Conservation (phyloP, 78 protist species). For the Planoprotostelium fungivorum region DNA sequence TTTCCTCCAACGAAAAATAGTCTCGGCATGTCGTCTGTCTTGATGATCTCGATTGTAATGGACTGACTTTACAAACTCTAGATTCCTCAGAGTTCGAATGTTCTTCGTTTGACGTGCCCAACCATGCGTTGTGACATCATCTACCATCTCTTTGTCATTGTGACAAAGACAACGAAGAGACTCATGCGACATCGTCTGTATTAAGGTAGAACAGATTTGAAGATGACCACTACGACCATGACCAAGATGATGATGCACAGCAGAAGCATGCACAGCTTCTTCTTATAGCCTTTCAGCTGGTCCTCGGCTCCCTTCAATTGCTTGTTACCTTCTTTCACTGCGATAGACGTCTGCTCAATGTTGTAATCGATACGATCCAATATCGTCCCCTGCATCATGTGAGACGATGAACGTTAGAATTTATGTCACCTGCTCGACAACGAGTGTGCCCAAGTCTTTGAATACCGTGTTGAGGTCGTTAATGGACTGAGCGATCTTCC, state of each 20-base stretch:
- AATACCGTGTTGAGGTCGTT: slow-evolving; percentile 44
- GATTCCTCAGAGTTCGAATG: no score
- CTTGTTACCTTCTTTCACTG: slow-evolving; percentile 14
- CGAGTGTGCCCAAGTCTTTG: slow-evolving; percentile 50
- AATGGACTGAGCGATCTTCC: slow-evolving; percentile 25
- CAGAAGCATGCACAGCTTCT: slow-evolving; percentile 18
- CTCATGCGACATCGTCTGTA: no score
- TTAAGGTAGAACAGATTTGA: no score
- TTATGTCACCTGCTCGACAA: slow-evolving; percentile 55
- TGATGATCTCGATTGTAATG: no score
- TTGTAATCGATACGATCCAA: slow-evolving; percentile 72
- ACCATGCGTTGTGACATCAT: no score
- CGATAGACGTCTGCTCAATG: slow-evolving; percentile 21
- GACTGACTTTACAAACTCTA: no score
- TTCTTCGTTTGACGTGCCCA: no score
- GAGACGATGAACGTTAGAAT: neutral
- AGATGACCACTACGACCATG: slow-evolving; percentile 8
- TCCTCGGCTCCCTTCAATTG: slow-evolving; percentile 4
- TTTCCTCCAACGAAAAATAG: slow-evolving; percentile 66
- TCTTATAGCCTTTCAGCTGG: slow-evolving; percentile 1
- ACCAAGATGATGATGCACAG: neutral
- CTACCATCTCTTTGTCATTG: no score
- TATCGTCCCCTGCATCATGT: slow-evolving; percentile 41
- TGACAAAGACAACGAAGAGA: no score
- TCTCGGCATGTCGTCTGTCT: no score